Percentiles rank a stretch among this genome's conserved stretches.
Conservation (phyloP, 176 grass and related monocot genomes). For the Musa itinerans region DNA sequence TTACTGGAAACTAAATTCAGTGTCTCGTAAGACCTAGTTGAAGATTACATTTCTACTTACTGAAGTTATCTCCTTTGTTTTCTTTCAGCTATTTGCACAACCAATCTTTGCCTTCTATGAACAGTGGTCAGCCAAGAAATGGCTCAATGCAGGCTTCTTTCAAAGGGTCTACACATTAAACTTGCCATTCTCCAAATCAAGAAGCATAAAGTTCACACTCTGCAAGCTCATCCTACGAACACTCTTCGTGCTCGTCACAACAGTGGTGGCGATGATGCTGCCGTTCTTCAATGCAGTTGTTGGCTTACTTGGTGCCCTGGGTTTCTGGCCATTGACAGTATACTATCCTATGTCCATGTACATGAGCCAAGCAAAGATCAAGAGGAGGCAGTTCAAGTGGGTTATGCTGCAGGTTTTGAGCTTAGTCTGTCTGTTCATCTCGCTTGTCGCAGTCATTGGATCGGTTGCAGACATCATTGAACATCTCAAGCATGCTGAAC, state of each 20-base stretch:
- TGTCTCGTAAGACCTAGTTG: not conserved
- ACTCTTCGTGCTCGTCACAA: constrained; percentile 40
- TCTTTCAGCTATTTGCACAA: constrained; percentile 53
- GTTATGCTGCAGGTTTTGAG: constrained; percentile 47
- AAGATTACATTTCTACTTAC: not conserved
- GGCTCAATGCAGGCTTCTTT: constrained; percentile 66
- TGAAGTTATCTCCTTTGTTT: not conserved
- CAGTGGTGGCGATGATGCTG: constrained; percentile 60
- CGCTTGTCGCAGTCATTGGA: constrained; percentile 50
- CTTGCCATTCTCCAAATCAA: constrained; percentile 26
- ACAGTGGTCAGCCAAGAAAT: constrained; percentile 28
- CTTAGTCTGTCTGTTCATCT: constrained; percentile 44
- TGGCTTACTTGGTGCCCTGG: constrained; percentile 64
- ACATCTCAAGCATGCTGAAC: constrained; percentile 37
- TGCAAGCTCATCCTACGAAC: constrained; percentile 44
- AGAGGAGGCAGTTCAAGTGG: constrained; percentile 35
- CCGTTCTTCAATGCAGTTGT: constrained; percentile 81
- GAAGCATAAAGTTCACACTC: constrained; percentile 36
- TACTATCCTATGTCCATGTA: constrained; percentile 85
- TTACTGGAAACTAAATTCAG: too few relatives aligned
- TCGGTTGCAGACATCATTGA: constrained; percentile 63
- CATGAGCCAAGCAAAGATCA: constrained; percentile 47
- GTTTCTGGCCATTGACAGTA: constrained; percentile 82
- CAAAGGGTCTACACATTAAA: constrained; percentile 42
- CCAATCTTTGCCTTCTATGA: constrained; percentile 58